These are phyloP conservation scores for Pecoramyces ruminantium DNA, from an alignment of 192 early-diverging fungal species.

Conservation along the genomic window DNA sequence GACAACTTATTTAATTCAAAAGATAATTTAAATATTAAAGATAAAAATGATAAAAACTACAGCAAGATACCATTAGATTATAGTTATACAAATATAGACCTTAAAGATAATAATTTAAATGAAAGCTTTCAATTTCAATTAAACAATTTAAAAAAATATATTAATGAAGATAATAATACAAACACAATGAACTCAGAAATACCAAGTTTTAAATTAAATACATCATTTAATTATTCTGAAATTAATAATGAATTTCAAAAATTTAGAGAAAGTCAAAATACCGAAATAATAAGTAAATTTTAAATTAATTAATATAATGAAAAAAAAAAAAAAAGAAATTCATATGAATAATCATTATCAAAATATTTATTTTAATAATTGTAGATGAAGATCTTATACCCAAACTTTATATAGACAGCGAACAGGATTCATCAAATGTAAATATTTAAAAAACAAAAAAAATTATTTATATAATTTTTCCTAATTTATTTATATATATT, in stretches of 20 bases:
- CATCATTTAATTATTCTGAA: neutral
- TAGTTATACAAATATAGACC: neutral
- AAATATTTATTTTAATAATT: too few species aligned
- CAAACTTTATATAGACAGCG: too few species aligned
- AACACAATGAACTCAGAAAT: neutral
- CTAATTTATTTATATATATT: too few species aligned
- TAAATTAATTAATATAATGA: too few species aligned
- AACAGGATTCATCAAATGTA: too few species aligned
- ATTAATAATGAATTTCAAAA: neutral
- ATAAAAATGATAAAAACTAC: neutral
- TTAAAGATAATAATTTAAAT: neutral
- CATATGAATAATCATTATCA: too few species aligned
- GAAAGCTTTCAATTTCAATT: neutral
- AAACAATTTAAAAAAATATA: neutral
- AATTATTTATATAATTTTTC: too few species aligned
- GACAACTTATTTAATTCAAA: neutral
- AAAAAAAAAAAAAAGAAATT: too few species aligned
- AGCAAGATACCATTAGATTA: neutral
- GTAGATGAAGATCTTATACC: too few species aligned
- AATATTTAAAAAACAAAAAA: too few species aligned
- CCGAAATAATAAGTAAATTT: neutral
- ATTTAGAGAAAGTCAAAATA: neutral
- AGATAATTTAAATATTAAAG: neutral
- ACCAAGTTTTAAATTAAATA: neutral
- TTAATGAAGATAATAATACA: neutral